Conservation (phyloP, 2,329 filamentous ascomycete genomes). For the Colletotrichum viniferum region DNA sequence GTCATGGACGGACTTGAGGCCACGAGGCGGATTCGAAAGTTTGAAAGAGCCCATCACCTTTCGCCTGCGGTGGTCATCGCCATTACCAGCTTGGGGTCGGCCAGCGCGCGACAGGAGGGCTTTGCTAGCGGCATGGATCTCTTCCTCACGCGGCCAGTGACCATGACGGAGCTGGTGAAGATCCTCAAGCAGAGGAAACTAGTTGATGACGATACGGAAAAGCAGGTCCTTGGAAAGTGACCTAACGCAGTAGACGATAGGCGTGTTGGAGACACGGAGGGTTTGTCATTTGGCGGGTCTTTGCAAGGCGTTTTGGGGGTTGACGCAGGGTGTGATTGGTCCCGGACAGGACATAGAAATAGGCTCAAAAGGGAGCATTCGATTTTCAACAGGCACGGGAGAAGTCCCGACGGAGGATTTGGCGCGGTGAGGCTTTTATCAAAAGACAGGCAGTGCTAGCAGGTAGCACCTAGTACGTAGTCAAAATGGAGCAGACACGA, state of each 20-base stretch:
- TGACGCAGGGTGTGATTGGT: neutral
- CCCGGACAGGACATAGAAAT: constrained; percentile 6
- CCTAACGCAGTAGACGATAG: neutral
- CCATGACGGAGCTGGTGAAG: constrained; percentile 33
- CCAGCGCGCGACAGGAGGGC: constrained; percentile 47
- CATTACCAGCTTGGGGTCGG: constrained; percentile 47
- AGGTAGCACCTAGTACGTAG: neutral
- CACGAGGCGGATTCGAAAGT: constrained; percentile 42
- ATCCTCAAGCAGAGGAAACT: constrained; percentile 15
- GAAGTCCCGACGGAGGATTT: neutral
- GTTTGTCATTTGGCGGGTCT: neutral
- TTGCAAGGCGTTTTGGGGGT: constrained; percentile 11
- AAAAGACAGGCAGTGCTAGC: neutral
- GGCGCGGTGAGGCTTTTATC: neutral
- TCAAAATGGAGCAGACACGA: neutral
- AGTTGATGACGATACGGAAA: constrained; percentile 4
- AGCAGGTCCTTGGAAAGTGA: neutral
- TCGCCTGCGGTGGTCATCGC: constrained; percentile 46
- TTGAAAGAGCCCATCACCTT: constrained; percentile 42
- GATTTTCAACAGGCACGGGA: neutral
- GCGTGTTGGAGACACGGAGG: neutral
- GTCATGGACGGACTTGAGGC: constrained; percentile 46
- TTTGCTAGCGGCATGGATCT: constrained; percentile 49
- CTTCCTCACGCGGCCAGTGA: constrained; percentile 51
- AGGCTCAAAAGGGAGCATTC: neutral